Conservation (phyloP, 805 yeast species). For the Maudiozyma bulderi region DNA sequence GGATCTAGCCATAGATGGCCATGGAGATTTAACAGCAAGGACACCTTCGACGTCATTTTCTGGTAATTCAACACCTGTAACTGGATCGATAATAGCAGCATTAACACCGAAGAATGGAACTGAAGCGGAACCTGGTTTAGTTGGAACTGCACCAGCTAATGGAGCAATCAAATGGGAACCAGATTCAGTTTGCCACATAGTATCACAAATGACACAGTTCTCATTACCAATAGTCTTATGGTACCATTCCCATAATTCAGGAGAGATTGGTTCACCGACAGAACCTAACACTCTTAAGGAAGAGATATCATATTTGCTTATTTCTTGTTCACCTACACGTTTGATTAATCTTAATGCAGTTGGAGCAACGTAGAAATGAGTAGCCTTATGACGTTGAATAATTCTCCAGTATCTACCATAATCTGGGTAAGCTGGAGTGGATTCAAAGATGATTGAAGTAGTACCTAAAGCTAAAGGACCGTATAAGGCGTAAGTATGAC, state of each 20-base stretch:
- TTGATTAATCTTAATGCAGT: constrained; percentile 88
- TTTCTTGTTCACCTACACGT: constrained; percentile 80
- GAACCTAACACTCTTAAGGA: constrained; percentile 91
- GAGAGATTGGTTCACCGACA: constrained; percentile 97
- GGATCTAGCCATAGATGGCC: constrained; percentile 99
- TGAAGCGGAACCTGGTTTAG: constrained; percentile 96
- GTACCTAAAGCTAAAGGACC: constrained; percentile 88
- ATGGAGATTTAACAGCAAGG: constrained; percentile 74
- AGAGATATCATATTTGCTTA: constrained; percentile 69
- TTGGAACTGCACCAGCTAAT: constrained; percentile 86
- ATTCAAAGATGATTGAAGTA: constrained; percentile 88
- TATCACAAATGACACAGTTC: constrained; percentile 84
- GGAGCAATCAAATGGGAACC: constrained; percentile 95
- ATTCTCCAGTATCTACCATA: constrained; percentile 96
- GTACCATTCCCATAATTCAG: constrained; percentile 99
- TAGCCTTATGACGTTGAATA: constrained; percentile 78
- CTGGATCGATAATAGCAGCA: constrained; percentile 88
- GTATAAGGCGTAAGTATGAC: constrained; percentile 91
- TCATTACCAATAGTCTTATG: constrained; percentile 83
- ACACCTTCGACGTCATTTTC: constrained; percentile 96
- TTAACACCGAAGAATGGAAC: constrained; percentile 93
- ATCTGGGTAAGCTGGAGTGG: constrained; percentile 95
- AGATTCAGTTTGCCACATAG: constrained; percentile 98
- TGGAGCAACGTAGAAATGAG: constrained; percentile 97
- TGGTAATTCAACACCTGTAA: constrained; percentile 69